Base-by-base conservation (phyloP, 2,329 filamentous ascomycete genomes). In the Cryphonectria naterciae region DNA sequence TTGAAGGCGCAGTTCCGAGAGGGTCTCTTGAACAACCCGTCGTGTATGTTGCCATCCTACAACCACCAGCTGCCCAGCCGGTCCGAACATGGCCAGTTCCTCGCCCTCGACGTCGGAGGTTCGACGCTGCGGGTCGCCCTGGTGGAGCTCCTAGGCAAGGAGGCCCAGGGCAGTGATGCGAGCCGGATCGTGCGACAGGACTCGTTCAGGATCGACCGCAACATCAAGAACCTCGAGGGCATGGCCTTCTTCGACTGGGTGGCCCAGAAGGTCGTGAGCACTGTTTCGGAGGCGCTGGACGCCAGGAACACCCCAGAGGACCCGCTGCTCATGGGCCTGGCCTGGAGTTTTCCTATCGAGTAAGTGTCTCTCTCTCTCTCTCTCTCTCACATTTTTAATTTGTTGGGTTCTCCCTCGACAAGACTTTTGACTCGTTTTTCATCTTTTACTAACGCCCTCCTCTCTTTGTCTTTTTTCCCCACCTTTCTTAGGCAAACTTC, bases 321-420 rank as follows among this genome's bases (percentile, higher is more conserved):
- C 2, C 83, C 86, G 39, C 80, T 92, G 67, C 85, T 85, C 11
- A 83, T 91, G 80, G 89, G 89, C 1, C 78, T 92, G 72, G 88
- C 90, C 7, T 92, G 90, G 89, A 92, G 89, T 71, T 92, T 92
- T 75, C 90, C 90, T 37, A 88, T 92, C 61, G 87, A 92, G 89
- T 91, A 82, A 77, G 88, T 83, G 17, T 11, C 11, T 32, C 35
- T 19, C 35, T n/a, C 39, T 32, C n/a, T 67, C 37, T 7, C 37
- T 39, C 37, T 8, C 37, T 39, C 37, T 39, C 8, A 39, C 37
- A 39, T 6, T 39, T 5, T 39, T 6, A 5, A 39, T 7, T 10
- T 39, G 37, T 39, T 39, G 35, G 35, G 35, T 37, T 37, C 35
- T 37, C n/a, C 37, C 54, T 32, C 28, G 32, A 35, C 15, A 35